Evolutionary conservation across 1,284 basidiomycete species (phyloP).

Genomic region (Heterobasidion occidentale): DNA sequence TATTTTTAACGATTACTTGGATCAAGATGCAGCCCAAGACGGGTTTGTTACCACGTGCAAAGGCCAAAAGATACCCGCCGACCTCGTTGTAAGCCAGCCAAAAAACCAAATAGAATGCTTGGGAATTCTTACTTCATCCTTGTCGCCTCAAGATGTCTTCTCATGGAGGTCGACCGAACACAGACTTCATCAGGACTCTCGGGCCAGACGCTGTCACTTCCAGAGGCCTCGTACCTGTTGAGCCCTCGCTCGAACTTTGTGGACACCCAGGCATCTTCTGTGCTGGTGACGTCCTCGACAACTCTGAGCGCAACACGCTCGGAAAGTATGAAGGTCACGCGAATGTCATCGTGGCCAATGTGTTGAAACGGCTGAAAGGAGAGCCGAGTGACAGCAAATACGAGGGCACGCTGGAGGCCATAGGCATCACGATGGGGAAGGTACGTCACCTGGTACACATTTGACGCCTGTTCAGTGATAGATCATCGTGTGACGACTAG

Average conservation of each 20-base stretch:
- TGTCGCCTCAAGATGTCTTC: not conserved
- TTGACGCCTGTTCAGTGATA: not conserved
- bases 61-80: slow-evolving; percentile 44
- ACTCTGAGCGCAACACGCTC: not conserved
- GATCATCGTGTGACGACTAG: not conserved
- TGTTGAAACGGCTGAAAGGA: not conserved
- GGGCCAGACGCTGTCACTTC: slow-evolving; percentile 30
- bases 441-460: not conserved
- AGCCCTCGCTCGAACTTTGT: slow-evolving; percentile 41
- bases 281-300: slow-evolving; percentile 43
- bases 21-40: slow-evolving; percentile 25
- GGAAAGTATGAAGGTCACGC: slow-evolving; percentile 1
- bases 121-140: no score
- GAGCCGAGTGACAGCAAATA: not conserved
- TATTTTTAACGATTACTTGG: slow-evolving; percentile 45
- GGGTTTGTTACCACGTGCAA: slow-evolving; percentile 39
- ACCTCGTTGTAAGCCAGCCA: slow-evolving; percentile 42
- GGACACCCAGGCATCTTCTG: slow-evolving; percentile 45
- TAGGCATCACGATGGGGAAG: slow-evolving; percentile 2
- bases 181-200: slow-evolving; percentile 31
- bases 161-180: not conserved
- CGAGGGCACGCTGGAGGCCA: not conserved
- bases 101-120: not conserved
- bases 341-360: not conserved
- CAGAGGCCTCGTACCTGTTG: slow-evolving; percentile 36